Percentiles rank a stretch among this genome's conserved stretches.
These are phyloP conservation scores for Xylaria sp. DNA, from an alignment of 2,329 filamentous ascomycete species.

Conservation along the genomic window DNA sequence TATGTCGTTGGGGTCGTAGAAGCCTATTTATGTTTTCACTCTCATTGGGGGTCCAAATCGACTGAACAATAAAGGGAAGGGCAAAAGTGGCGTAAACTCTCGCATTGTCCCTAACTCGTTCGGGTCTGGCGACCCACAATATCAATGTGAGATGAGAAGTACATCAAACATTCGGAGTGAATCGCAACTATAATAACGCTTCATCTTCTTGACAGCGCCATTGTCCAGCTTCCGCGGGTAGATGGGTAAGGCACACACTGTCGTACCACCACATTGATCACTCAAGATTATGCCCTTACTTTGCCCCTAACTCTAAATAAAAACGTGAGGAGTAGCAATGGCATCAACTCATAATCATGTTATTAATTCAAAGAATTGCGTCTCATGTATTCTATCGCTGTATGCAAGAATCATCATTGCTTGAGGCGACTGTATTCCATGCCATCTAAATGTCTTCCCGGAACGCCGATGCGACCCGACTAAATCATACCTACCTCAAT, in stretches of 20 bases:
- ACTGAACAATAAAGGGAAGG: no score
- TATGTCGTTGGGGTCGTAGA: background rate
- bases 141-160: no score
- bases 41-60: background rate
- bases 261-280: background rate
- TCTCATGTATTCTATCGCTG: background rate
- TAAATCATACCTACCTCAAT: conserved; percentile 23
- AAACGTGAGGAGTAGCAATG: background rate
- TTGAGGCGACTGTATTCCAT: conserved; percentile 12
- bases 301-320: background rate
- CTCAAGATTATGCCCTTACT: background rate
- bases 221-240: no score
- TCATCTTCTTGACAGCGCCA: no score
- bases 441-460: conserved; percentile 30
- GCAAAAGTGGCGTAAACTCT: no score
- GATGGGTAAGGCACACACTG: no score
- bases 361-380: conserved; percentile 6
- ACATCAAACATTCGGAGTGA: no score
- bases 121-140: no score
- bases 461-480: conserved; percentile 26
- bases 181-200: no score
- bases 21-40: background rate
- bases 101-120: no score
- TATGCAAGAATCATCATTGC: conserved; percentile 30
- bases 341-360: background rate